Conservation (phyloP, 2,329 filamentous ascomycete species). For the Daldinia eschscholtzii region DNA sequence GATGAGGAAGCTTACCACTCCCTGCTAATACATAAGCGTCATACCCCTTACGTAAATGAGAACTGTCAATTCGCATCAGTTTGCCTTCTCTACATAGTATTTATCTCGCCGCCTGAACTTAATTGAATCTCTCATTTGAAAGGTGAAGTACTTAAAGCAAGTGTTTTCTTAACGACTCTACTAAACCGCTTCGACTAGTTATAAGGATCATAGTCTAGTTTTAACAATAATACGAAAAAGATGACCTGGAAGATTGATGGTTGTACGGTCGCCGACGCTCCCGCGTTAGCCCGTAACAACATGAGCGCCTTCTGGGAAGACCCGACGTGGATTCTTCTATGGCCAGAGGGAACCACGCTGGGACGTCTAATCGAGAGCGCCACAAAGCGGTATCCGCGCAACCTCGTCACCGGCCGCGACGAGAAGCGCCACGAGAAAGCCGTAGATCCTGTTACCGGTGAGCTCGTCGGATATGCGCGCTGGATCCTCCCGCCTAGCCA, state of each 20-base stretch:
- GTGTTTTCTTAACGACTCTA: not conserved
- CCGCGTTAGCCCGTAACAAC: constrained; percentile 45
- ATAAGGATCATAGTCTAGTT: not conserved
- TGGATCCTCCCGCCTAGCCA: not conserved
- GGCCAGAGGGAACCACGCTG: constrained; percentile 27
- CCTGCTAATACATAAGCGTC: not conserved
- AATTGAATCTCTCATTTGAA: not conserved
- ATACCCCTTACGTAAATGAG: not conserved
- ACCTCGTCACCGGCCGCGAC: not conserved
- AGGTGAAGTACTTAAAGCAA: not conserved
- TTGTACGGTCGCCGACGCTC: constrained; percentile 42
- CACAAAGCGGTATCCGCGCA: not conserved
- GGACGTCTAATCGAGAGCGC: not conserved
- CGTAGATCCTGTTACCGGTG: not conserved
- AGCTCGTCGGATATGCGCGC: constrained; percentile 2
- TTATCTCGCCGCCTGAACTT: not conserved
- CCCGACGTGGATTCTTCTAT: constrained; percentile 43
- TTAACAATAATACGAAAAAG: not conserved
- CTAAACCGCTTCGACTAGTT: not conserved
- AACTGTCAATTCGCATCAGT: not conserved
- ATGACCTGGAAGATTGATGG: constrained; percentile 26
- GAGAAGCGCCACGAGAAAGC: constrained; percentile 5
- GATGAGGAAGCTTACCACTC: not conserved
- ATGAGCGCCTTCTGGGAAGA: constrained; percentile 48
- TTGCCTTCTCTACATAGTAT: not conserved